These are phyloP conservation scores for Calonectria pseudoreteaudii DNA, from an alignment of 2,329 filamentous ascomycete genomes.

Conservation along the genomic window DNA sequence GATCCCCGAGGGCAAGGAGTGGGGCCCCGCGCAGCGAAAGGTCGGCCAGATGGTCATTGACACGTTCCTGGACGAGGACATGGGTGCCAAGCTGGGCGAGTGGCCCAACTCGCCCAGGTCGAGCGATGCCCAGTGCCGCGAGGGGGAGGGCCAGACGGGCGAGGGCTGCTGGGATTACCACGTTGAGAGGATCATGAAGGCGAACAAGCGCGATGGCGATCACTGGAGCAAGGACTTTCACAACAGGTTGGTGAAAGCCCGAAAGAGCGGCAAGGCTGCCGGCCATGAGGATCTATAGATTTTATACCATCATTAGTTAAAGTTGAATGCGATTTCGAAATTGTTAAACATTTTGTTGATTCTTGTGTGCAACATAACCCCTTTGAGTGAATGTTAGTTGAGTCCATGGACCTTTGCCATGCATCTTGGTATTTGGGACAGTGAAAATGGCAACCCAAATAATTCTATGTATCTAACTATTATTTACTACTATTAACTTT, in stretches of 20 bases:
- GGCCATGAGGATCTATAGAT: conserved; percentile 50
- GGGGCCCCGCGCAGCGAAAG: conserved; percentile 64
- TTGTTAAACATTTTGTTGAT: neutral
- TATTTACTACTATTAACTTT: no score
- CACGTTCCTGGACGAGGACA: conserved; percentile 74
- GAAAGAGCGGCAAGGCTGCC: conserved; percentile 44
- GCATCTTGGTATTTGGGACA: no score
- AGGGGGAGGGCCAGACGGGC: conserved; percentile 45
- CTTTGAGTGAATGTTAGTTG: no score
- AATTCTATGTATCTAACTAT: no score
- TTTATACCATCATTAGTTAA: neutral
- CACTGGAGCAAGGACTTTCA: conserved; percentile 62
- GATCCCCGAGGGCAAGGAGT: conserved; percentile 57
- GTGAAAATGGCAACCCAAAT: no score
- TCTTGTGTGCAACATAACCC: neutral
- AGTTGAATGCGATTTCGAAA: neutral
- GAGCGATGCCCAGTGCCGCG: conserved; percentile 51
- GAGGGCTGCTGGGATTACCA: conserved; percentile 72
- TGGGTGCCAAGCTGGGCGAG: conserved; percentile 68
- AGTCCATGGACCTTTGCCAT: no score
- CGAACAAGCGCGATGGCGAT: conserved; percentile 49
- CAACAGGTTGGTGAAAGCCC: conserved; percentile 48
- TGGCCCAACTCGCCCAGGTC: conserved; percentile 61
- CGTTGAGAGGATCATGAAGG: conserved; percentile 54
- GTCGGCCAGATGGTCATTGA: conserved; percentile 71